Conservation (phyloP, 2,329 filamentous ascomycete genomes). For the Arthrobotrys sphaeroides region DNA sequence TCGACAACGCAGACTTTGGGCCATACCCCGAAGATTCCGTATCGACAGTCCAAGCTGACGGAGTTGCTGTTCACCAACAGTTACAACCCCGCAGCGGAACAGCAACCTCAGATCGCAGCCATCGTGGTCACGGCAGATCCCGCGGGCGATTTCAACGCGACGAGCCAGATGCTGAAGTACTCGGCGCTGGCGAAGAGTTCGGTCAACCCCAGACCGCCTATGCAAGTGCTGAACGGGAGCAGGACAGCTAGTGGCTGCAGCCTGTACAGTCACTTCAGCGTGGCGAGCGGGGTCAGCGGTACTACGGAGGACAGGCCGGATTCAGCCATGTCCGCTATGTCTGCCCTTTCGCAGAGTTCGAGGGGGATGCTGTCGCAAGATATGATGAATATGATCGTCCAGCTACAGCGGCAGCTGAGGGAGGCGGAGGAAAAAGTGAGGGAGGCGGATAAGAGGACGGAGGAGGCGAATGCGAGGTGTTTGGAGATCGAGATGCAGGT, state of each 20-base stretch:
- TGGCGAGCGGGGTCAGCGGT: conserved; percentile 72
- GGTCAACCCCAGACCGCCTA: conserved; percentile 75
- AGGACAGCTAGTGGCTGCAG: conserved; percentile 41
- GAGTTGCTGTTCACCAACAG: conserved; percentile 89
- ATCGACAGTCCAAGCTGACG: conserved; percentile 84
- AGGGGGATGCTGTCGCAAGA: conserved; percentile 69
- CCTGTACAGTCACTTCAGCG: conserved; percentile 72
- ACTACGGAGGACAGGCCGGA: conserved; percentile 67
- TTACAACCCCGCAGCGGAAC: conserved; percentile 70
- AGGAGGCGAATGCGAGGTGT: conserved; percentile 72
- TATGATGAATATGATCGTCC: conserved; percentile 77
- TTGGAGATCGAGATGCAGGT: conserved; percentile 80
- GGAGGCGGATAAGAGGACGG: conserved; percentile 77
- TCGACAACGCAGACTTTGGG: conserved; percentile 66
- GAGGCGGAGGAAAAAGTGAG: conserved; percentile 76
- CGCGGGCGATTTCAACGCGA: conserved; percentile 92
- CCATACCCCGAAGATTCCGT: conserved; percentile 68
- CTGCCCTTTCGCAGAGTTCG: neutral
- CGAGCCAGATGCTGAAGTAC: conserved; percentile 93
- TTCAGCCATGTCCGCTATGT: conserved; percentile 69
- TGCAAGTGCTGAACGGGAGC: conserved; percentile 58
- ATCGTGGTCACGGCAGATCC: conserved; percentile 98
- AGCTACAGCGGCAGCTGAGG: conserved; percentile 74
- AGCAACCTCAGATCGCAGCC: conserved; percentile 79
- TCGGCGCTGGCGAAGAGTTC: conserved; percentile 92